Conservation (phyloP, 306 rosid species). For the Prunus fruticosa region DNA sequence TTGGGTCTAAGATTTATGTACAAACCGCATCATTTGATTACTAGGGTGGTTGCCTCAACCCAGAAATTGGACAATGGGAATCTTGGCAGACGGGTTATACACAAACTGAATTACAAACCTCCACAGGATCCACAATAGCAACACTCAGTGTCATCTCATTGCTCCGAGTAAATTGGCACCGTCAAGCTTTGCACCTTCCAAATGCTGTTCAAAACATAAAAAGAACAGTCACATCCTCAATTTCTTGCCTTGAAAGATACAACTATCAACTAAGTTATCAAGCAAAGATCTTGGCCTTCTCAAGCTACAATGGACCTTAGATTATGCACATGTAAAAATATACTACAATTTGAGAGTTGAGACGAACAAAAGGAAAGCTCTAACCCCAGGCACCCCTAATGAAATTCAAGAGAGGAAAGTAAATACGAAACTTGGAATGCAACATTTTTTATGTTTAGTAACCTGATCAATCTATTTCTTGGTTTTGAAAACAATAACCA, state of each 20-base stretch:
- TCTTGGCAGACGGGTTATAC: neutral
- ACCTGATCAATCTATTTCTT: neutral
- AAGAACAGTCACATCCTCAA: neutral
- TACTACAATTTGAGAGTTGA: too few species aligned
- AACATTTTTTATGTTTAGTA: neutral
- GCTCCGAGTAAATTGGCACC: conserved; percentile 93
- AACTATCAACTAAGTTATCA: neutral
- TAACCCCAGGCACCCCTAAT: neutral
- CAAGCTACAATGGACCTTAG: neutral
- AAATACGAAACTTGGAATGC: too few species aligned
- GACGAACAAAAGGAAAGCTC: too few species aligned
- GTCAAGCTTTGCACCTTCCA: conserved; percentile 90
- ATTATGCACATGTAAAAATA: neutral
- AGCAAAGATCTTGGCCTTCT: neutral
- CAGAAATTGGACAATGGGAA: neutral
- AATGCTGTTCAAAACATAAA: conserved; percentile 35
- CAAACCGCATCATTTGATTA: conserved; percentile 3
- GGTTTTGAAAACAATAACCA: neutral
- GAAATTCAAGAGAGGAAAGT: neutral
- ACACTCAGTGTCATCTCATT: conserved; percentile 46
- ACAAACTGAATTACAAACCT: neutral
- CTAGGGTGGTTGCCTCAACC: neutral
- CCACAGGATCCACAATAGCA: neutral
- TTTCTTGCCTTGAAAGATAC: neutral
- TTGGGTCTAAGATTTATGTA: neutral